Evolutionary conservation across 1,284 basidiomycete genomes (phyloP).

Genomic region (Heterobasidion parviporum): DNA sequence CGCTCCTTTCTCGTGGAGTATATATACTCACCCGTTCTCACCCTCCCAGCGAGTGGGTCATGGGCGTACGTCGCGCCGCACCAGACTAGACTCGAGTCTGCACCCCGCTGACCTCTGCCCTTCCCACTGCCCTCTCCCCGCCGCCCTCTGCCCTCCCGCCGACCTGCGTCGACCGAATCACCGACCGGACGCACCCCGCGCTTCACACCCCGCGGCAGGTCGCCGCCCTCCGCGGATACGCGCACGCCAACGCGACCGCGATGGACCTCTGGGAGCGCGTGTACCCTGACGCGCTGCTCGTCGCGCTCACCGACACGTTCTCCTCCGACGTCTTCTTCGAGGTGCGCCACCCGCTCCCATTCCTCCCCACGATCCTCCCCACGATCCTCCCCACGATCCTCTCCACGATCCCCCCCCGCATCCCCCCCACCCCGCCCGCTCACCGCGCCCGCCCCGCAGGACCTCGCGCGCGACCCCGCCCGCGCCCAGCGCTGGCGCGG

Average conservation of each 20-base stretch:
- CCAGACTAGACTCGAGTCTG: background rate
- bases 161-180: too few relatives aligned
- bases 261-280: constrained; percentile 81
- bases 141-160: background rate
- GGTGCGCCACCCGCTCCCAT: too few relatives aligned
- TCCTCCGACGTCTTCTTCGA: constrained; percentile 79
- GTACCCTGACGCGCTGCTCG: constrained; percentile 50
- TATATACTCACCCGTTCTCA: background rate
- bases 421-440: background rate
- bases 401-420: too few relatives aligned
- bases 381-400: too few relatives aligned
- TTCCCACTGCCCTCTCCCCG: background rate
- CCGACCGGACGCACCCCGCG: too few relatives aligned
- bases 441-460: constrained; percentile 24
- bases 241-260: constrained; percentile 63
- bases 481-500: constrained; percentile 69
- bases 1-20: too few relatives aligned
- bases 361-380: too few relatives aligned
- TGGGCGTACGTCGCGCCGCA: constrained; percentile 55
- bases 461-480: constrained; percentile 52
- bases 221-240: constrained; percentile 78
- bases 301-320: constrained; percentile 91
- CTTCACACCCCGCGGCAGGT: constrained; percentile 45
- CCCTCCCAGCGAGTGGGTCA: constrained; percentile 79
- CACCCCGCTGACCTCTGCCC: background rate